Base-by-base conservation (phyloP, 495 filamentous ascomycete species). In the Annulohypoxylon moriforme region DNA sequence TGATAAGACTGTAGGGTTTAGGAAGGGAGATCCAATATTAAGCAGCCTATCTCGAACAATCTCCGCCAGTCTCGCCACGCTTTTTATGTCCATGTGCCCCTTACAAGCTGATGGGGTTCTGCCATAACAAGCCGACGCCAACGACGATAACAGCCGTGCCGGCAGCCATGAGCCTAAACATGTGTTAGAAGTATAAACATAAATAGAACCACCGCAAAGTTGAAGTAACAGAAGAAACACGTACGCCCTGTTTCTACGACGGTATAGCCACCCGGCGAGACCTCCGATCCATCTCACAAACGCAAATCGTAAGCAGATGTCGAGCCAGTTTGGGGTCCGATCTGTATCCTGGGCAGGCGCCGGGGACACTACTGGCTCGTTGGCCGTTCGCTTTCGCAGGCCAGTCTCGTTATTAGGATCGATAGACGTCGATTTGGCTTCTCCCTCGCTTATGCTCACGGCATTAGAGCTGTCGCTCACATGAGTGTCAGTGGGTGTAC, bases 251-350 rank as follows among this genome's bases (percentile, higher is more conserved):
- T 76, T 64, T 24, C 71, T 68, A 20, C 71, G 76, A 6, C 66
- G 36, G 36, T 69, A 75, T 46, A 76, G 60, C 68, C 76, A 72
- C 22, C 58, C 49, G 25, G 71, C 68, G 18, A 74, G 50, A 24
- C 68, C 70, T 13, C 73, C 63, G n/a, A 77, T 57, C 73, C 76
- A 74, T 44, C 61, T 67, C 49, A 76, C 73, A 18, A 74, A 60
- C 1, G 69, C 47, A 14, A 73, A 44, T 27, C 31, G 60, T 14
- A 76, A n/a, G 16, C 72, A 72, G 7, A 60, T 40, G 13, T 68
- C 52, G 24, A 77, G 40, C 76, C 70, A 77, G 33, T 31, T 38
- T 9, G 61, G 22, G 13, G 53, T 29, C 9, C 58, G 64, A 10
- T 52, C 50, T 0, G 34, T 16, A 38, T 20, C 11, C 36, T 49